Conservation (phyloP, 371 early-diverging fungal genomes). For the Haplosporangium sp. region DNA sequence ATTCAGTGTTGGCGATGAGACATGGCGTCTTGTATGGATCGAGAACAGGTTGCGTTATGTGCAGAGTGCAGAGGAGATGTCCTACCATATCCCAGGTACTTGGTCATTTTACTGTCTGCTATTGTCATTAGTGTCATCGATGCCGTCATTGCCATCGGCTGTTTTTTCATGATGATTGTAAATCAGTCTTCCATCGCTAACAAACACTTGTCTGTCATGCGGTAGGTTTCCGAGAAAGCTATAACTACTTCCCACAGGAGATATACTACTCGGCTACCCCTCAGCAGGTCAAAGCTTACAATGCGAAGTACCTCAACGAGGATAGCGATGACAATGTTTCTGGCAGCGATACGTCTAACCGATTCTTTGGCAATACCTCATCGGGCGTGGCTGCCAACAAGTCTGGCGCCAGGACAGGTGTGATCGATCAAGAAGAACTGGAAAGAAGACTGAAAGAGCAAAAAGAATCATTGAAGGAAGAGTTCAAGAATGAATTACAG, state of each 20-base stretch:
- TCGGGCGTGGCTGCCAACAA: no score
- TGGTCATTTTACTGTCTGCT: neutral
- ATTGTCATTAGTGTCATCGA: neutral
- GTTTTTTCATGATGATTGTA: neutral
- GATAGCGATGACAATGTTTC: no score
- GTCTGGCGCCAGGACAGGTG: no score
- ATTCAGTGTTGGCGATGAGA: neutral
- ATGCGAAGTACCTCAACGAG: neutral
- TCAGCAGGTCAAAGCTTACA: neutral
- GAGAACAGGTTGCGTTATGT: conserved; percentile 5
- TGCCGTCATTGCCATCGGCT: neutral
- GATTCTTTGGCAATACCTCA: no score
- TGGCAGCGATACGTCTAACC: no score
- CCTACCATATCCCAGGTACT: neutral
- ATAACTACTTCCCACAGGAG: conserved; percentile 8
- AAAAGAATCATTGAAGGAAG: no score
- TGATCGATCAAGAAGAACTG: no score
- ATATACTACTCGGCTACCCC: conserved; percentile 15
- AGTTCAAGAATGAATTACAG: no score
- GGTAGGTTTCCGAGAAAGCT: conserved; percentile 12
- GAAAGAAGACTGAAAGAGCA: no score
- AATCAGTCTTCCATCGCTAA: neutral
- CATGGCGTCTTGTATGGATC: conserved; percentile 7
- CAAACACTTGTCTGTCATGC: no score
- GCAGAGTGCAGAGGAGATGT: conserved; percentile 1